Percentiles rank a stretch among this genome's conserved stretches.
Evolutionary conservation across 1,284 basidiomycete genomes (phyloP).

Genomic region (Ceratobasidium papillatum): DNA sequence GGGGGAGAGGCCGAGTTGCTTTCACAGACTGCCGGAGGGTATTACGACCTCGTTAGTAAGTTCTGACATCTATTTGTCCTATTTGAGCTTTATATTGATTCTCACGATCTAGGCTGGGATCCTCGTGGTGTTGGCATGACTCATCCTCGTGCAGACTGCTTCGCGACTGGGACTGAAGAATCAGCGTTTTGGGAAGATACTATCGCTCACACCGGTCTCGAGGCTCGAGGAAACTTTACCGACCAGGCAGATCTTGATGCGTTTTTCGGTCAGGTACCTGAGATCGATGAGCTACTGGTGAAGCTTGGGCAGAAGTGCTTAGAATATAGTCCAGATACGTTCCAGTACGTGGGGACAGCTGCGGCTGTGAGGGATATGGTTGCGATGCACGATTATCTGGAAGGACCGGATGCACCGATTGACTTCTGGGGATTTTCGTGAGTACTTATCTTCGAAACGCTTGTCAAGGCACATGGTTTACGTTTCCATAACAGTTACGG

Average conservation of each 20-base stretch:
- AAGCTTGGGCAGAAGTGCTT: background rate
- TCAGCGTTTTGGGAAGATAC: constrained; percentile 17
- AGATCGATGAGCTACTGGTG: background rate
- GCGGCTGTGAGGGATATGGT: constrained; percentile 41
- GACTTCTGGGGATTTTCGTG: constrained; percentile 44
- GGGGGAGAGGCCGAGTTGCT: background rate
- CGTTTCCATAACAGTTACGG: constrained; percentile 41
- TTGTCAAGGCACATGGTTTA: constrained; percentile 45
- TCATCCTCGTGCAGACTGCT: constrained; percentile 22
- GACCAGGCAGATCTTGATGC: background rate
- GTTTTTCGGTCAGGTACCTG: background rate
- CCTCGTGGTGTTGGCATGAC: background rate
- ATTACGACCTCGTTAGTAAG: constrained; percentile 16
- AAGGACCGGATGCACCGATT: constrained; percentile 28
- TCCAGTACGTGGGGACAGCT: constrained; percentile 13
- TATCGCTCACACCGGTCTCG: constrained; percentile 39
- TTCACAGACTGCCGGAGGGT: background rate
- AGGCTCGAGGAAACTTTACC: constrained; percentile 18
- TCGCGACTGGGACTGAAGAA: background rate
- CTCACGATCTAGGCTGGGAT: background rate
- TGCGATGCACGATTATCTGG: constrained; percentile 40
- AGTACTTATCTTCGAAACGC: background rate
- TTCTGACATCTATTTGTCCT: background rate
- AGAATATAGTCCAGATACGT: background rate
- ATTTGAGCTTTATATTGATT: background rate